Evolutionary conservation across 768 basidiomycete species (phyloP).

Genomic region (Baorangia bicolor): DNA sequence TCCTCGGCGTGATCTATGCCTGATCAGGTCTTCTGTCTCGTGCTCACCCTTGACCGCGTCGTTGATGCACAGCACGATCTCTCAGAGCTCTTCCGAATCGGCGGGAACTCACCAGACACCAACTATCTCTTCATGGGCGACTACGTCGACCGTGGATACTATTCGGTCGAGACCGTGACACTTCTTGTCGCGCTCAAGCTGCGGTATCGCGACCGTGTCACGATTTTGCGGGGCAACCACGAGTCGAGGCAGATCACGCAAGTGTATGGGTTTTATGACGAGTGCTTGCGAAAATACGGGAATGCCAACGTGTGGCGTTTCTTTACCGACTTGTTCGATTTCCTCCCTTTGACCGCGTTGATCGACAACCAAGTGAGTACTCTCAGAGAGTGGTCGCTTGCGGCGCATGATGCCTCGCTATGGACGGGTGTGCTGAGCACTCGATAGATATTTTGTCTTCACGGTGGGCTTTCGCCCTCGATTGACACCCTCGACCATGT

Average conservation of each 20-base stretch:
- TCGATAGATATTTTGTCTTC: conserved; percentile 93
- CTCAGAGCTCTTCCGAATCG: conserved; percentile 97
- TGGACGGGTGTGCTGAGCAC: conserved; percentile 6
- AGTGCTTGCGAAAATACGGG: conserved; percentile 98
- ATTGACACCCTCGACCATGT: conserved; percentile 99
- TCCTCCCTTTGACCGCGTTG: conserved; percentile 92
- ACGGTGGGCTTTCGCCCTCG: conserved; percentile 96
- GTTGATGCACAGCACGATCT: conserved; percentile 82
- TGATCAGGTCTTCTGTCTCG: conserved; percentile 22
- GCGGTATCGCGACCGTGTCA: conserved; percentile 96
- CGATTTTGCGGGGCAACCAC: conserved; percentile 97
- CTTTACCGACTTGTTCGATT: conserved; percentile 99
- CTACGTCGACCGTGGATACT: conserved; percentile 99
- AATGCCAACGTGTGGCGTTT: conserved; percentile 99
- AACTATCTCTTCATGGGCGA: conserved; percentile 99
- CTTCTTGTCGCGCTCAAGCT: conserved; percentile 96
- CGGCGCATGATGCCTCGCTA: neutral
- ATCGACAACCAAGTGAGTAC: conserved; percentile 96
- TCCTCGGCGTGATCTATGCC: conserved; percentile 18
- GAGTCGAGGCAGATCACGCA: conserved; percentile 99
- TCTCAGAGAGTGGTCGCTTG: neutral
- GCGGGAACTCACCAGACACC: conserved; percentile 97
- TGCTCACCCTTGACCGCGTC: conserved; percentile 7
- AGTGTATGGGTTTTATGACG: conserved; percentile 99
- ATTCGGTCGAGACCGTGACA: conserved; percentile 98